Evolutionary conservation across 805 yeast species (phyloP).

Genomic region (Blastobotrys chiropterorum): DNA sequence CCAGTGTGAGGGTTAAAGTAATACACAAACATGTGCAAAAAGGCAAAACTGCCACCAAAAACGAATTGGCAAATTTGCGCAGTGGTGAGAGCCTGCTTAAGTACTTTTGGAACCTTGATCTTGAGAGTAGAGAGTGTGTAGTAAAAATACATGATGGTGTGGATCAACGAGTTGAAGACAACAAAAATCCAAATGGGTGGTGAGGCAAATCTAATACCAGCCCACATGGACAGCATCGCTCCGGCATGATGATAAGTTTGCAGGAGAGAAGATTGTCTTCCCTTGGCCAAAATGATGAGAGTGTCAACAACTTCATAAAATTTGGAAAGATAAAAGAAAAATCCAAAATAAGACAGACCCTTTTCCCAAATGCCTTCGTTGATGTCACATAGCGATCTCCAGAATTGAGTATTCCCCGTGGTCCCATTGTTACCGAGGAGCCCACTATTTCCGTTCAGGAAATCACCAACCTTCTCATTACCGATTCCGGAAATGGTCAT

Average conservation of each 20-base stretch:
- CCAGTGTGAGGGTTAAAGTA: constrained; percentile 46
- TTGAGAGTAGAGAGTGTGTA: constrained; percentile 55
- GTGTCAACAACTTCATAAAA: constrained; percentile 70
- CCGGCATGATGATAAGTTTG: constrained; percentile 77
- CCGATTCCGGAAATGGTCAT: constrained; percentile 26
- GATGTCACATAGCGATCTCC: constrained; percentile 56
- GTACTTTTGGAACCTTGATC: constrained; percentile 48
- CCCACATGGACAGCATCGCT: constrained; percentile 79
- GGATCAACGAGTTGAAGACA: constrained; percentile 73
- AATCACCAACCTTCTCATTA: constrained; percentile 17
- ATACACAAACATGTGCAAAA: constrained; percentile 54
- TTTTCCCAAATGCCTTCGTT: constrained; percentile 53
- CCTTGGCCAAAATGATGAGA: constrained; percentile 57
- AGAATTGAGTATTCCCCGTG: constrained; percentile 21
- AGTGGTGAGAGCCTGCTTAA: constrained; percentile 56
- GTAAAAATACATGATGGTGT: constrained; percentile 67
- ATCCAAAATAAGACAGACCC: constrained; percentile 54
- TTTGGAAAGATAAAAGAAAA: constrained; percentile 62
- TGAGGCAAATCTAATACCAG: constrained; percentile 60
- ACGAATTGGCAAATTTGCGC: constrained; percentile 66
- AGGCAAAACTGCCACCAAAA: constrained; percentile 62
- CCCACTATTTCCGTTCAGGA: constrained; percentile 17
- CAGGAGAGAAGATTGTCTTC: constrained; percentile 56
- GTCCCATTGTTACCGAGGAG: constrained; percentile 13
- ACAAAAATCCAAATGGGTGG: constrained; percentile 81